Percentiles rank a stretch among this genome's conserved stretches.
These are phyloP conservation scores for Fusarium tanahbumbuense DNA, from an alignment of 2,329 filamentous ascomycete species.

Conservation along the genomic window DNA sequence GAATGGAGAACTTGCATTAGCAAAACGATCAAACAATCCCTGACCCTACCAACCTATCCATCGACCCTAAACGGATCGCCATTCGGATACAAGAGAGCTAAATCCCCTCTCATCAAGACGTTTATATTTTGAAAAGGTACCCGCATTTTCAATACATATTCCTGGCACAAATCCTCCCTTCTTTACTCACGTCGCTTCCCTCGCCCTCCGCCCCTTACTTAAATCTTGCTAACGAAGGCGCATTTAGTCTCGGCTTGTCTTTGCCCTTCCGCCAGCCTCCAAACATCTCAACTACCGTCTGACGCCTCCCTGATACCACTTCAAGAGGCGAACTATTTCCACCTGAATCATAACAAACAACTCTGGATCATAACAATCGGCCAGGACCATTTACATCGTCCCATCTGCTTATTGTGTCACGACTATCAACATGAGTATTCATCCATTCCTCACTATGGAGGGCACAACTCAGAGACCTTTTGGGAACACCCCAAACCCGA, in stretches of 20 bases:
- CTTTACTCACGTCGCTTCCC: conserved; percentile 40
- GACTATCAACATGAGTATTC: conserved; percentile 36
- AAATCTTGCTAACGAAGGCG: conserved; percentile 24
- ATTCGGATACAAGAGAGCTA: conserved; percentile 49
- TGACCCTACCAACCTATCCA: conserved; percentile 36
- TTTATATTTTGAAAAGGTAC: conserved; percentile 35
- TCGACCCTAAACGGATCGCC: conserved; percentile 40
- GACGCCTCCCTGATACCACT: conserved; percentile 34
- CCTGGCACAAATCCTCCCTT: conserved; percentile 42
- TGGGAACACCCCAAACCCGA: conserved; percentile 1
- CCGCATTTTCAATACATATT: conserved; percentile 37
- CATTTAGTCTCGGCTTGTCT: conserved; percentile 17
- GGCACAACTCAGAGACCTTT: conserved; percentile 13
- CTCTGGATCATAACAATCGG: conserved; percentile 45
- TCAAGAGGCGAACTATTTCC: conserved; percentile 39
- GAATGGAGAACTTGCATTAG: conserved; percentile 47
- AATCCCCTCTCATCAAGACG: conserved; percentile 44
- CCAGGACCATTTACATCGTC: conserved; percentile 21
- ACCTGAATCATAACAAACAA: conserved; percentile 46
- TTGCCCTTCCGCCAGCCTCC: conserved; percentile 32
- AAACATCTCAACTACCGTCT: conserved; percentile 16
- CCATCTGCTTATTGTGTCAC: conserved; percentile 17
- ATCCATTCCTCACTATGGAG: conserved; percentile 38
- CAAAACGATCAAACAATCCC: conserved; percentile 36
- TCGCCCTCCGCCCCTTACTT: conserved; percentile 40